Base-by-base conservation (phyloP, 495 filamentous ascomycete genomes). In the Hypoxylon subgilvum region DNA sequence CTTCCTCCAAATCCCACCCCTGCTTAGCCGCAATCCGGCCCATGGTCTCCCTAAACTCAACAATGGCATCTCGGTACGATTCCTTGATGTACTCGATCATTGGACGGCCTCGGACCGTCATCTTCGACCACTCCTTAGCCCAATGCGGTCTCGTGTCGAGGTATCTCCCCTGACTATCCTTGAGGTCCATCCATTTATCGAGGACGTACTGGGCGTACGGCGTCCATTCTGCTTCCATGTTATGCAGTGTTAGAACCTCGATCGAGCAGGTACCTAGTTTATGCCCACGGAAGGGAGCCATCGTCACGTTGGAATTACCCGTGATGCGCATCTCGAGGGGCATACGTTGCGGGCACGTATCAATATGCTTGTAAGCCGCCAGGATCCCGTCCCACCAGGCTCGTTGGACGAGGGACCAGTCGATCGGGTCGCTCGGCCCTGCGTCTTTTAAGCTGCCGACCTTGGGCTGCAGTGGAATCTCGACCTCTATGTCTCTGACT, bases 381-480 rank as follows among this genome's bases (percentile, higher is more conserved):
- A 74, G 67, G 46, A 83, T 79, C 6, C 74, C 76, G 36, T 82
- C 80, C 80, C 80, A 83, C 79, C 79, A 82, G 1, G 79, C 79
- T 6, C 65, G 54, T 45, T 76, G 77, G 2, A 78, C 73, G 17
- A 76, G 61, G 12, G 57, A 62, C 58, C 66, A 79, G 63, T 82
- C 76, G 0, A 76, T 64, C 74, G 0, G 61, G 62, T 1, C 71
- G 58, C 44, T 74, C 67, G 9, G 60, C 57, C 4, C 34, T 43
- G 13, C 67, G 38, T 5, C 52, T 12, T 47, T 55, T 34, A 55
- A 34, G 25, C 34, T 55, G 18, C 52, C 52, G n/a, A 25, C 42
- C 25, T 55, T 55, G 17, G 71, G 47, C 19, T 75, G 73, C 9
- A 82, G 65, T 0, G 79, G 79, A 21, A 82, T 80, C 53, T 80